Evolutionary conservation across 495 filamentous ascomycete genomes (phyloP).

Genomic region (Aspergillus cavernicola): DNA sequence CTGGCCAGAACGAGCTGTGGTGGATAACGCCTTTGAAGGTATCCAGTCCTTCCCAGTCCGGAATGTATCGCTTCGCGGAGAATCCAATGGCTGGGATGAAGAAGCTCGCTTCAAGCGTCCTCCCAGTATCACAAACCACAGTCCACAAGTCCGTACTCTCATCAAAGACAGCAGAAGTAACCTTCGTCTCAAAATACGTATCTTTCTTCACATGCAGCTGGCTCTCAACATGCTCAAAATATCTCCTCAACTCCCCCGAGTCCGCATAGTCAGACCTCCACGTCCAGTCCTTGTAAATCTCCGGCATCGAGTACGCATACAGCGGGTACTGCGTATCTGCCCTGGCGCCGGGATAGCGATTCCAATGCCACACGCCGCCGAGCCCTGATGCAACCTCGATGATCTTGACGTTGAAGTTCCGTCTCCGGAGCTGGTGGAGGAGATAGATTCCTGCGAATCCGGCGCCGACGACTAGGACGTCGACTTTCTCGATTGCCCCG

Average conservation of each 20-base stretch:
- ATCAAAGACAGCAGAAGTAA: neutral
- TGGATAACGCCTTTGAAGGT: conserved; percentile 14
- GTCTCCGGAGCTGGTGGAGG: conserved; percentile 34
- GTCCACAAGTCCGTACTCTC: neutral
- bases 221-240: conserved; percentile 54
- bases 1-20: conserved; percentile 20
- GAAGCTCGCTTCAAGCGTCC: neutral
- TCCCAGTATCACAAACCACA: neutral
- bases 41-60: conserved; percentile 17
- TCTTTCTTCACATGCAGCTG: conserved; percentile 51
- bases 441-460: conserved; percentile 31
- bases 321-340: conserved; percentile 50
- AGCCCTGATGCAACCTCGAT: conserved; percentile 43
- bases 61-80: conserved; percentile 7
- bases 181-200: conserved; percentile 41
- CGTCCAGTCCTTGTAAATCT: conserved; percentile 49
- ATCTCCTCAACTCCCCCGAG: conserved; percentile 44
- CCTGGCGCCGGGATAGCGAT: conserved; percentile 47
- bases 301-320: conserved; percentile 49
- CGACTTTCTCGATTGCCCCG: no score
- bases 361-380: conserved; percentile 53
- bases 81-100: neutral
- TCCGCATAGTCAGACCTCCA: conserved; percentile 51
- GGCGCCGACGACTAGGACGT: conserved; percentile 23
- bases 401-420: conserved; percentile 31